These are phyloP conservation scores for Mycosphaerella sp. DNA, from an alignment of 2,329 filamentous ascomycete genomes.

Conservation along the genomic window DNA sequence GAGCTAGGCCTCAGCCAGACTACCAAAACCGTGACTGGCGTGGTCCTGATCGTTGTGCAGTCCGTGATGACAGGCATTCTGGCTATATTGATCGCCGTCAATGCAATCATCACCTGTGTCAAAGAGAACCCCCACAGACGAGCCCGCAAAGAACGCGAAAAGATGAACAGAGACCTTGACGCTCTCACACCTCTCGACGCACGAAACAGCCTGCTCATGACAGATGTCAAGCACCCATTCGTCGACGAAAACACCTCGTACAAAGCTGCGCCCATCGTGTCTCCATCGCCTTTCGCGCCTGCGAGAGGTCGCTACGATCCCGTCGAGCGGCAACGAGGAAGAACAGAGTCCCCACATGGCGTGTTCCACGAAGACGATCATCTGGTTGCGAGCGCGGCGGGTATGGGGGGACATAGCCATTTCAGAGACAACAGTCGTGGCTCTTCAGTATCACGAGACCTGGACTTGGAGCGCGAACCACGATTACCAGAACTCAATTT, in stretches of 20 bases:
- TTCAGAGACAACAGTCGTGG: conserved; percentile 16
- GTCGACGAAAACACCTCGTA: conserved; percentile 32
- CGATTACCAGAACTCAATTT: conserved; percentile 29
- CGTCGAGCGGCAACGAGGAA: conserved; percentile 18
- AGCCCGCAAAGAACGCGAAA: conserved; percentile 84
- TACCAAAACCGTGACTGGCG: conserved; percentile 86
- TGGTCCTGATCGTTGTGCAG: conserved; percentile 91
- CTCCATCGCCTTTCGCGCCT: conserved; percentile 28
- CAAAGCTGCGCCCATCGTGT: conserved; percentile 30
- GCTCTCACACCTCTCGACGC: conserved; percentile 80
- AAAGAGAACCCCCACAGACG: conserved; percentile 86
- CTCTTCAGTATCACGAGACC: conserved; percentile 8
- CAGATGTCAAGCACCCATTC: conserved; percentile 46
- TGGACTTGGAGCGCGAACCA: conserved; percentile 22
- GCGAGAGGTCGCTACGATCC: conserved; percentile 32
- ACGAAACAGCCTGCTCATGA: conserved; percentile 76
- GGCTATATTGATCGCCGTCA: conserved; percentile 81
- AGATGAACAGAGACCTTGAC: conserved; percentile 68
- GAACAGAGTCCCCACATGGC: conserved; percentile 21
- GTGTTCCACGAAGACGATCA: conserved; percentile 22
- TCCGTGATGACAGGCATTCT: conserved; percentile 74
- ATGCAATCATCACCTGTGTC: conserved; percentile 75
- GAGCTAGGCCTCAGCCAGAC: conserved; percentile 84
- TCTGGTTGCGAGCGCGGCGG: conserved; percentile 31
- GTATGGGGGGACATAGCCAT: conserved; percentile 26